Percentiles rank a stretch among this genome's conserved stretches.
Evolutionary conservation across 192 early-diverging fungal genomes (phyloP).

Genomic region (Chytriomyces sp.): DNA sequence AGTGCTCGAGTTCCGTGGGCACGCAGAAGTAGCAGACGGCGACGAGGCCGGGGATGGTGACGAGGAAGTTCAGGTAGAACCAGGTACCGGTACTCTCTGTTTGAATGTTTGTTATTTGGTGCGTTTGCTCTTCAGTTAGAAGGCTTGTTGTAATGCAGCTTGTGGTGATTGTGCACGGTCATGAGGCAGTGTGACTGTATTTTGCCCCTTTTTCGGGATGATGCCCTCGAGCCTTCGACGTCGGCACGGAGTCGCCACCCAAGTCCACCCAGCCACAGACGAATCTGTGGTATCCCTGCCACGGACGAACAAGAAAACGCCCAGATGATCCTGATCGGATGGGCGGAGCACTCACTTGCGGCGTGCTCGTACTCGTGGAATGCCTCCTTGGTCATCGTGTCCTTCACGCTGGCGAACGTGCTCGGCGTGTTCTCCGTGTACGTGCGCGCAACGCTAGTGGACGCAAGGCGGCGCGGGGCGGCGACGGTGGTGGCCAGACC

Average conservation of each 20-base stretch:
- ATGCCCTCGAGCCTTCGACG: neutral
- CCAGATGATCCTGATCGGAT: neutral
- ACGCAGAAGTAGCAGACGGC: constrained; percentile 35
- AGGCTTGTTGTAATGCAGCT: neutral
- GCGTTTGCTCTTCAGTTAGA: neutral
- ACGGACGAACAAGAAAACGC: constrained; percentile 3
- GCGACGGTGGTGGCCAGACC: too few relatives aligned
- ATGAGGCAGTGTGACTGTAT: neutral
- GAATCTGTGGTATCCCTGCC: neutral
- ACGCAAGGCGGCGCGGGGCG: too few relatives aligned
- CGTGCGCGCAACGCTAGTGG: constrained; percentile 12
- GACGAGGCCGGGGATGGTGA: constrained; percentile 48
- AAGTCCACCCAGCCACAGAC: neutral
- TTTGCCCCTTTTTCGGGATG: neutral
- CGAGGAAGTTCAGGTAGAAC: constrained; percentile 47
- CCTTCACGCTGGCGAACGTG: constrained; percentile 39
- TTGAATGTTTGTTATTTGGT: neutral
- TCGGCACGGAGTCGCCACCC: neutral
- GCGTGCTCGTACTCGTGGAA: constrained; percentile 43
- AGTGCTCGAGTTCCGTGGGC: constrained; percentile 51
- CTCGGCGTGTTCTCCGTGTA: constrained; percentile 18
- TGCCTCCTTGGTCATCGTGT: constrained; percentile 34
- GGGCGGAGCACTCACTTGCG: constrained; percentile 5
- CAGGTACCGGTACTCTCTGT: constrained; percentile 47
- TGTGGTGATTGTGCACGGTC: neutral